Conservation (phyloP, 371 early-diverging fungal genomes). For the Rhizopus arrhizus region DNA sequence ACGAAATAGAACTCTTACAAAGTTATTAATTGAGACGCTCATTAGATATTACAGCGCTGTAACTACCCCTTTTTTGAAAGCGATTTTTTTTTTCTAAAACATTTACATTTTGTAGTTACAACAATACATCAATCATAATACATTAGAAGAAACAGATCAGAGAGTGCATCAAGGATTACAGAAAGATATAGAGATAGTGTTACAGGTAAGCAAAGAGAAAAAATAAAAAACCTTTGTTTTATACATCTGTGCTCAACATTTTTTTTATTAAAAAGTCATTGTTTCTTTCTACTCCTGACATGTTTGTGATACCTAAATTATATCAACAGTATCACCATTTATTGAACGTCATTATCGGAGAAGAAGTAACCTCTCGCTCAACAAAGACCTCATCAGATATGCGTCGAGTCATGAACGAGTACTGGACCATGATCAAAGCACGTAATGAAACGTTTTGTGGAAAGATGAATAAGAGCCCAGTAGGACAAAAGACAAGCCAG, state of each 20-base stretch:
- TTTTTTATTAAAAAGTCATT: constrained; percentile 41
- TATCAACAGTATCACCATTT: constrained; percentile 48
- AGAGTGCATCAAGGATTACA: constrained; percentile 49
- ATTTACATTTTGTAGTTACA: constrained; percentile 3
- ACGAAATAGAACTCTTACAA: constrained; percentile 68
- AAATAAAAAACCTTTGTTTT: background rate
- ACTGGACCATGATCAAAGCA: constrained; percentile 49
- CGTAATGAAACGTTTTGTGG: constrained; percentile 56
- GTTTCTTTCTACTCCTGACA: constrained; percentile 65
- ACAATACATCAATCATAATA: constrained; percentile 15
- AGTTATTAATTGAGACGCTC: constrained; percentile 63
- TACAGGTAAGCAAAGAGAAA: constrained; percentile 42
- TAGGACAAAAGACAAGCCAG: background rate
- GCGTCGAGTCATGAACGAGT: constrained; percentile 35
- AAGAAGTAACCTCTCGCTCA: constrained; percentile 17
- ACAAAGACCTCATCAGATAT: constrained; percentile 28
- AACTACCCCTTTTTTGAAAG: constrained; percentile 17
- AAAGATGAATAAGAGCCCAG: constrained; percentile 13
- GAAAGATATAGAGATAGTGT: constrained; percentile 55
- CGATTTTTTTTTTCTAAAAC: background rate
- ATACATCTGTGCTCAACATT: background rate
- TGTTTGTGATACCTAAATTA: constrained; percentile 66
- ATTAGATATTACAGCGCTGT: constrained; percentile 60
- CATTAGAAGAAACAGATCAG: constrained; percentile 19
- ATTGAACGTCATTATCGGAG: constrained; percentile 42